Base-by-base conservation (phyloP, 2,329 filamentous ascomycete genomes). In the Thermomyces lanuginosus region DNA sequence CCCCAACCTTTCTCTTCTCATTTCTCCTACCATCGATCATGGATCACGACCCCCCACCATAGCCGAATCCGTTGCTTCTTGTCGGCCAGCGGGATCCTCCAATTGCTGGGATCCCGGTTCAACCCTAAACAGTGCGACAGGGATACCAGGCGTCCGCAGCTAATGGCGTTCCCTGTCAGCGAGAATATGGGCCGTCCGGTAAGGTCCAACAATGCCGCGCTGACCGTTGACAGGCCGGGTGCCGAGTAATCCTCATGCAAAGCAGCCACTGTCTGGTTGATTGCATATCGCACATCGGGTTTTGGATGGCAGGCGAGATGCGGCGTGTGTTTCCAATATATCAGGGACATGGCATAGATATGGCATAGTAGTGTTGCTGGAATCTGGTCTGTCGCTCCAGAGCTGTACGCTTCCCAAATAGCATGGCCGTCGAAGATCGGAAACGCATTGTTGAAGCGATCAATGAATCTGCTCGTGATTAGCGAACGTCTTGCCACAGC, bases 201-300 rank as follows among this genome's bases (percentile, higher is more conserved):
- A 2, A 74, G 48, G 36, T 75, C 70, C 6, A 75, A 53, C 6
- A 73, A 44, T 4, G 67, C 61, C 2, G 68, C 63, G 12, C 63
- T 58, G 13, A 75, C 59, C 1, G 67, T 69, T 1, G 68, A 66
- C 22, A 73, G 51, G 1, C 69, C 65, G 0, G 69, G 69, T 0
- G 64, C 64, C 1, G 67, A 57, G 26, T 69, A 61, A 5, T 72
- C 61, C 31, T 74, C 69, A 35, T 71, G 68, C 3, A 72, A 52
- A 1, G 69, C 66, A 27, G 67, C 66, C 11, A 63, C 66, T 5
- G 68, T 68, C 31, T 71, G 58, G 31, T 74, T 74, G 59, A 72
- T 72, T 6, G 69, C 62, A 41, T 69, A 74, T 22, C 67, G 61
- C 21, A 59, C 55, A 38, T 75, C 69, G 0, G 69, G 69, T 24